These are phyloP conservation scores for Leptographium flavum DNA, from an alignment of 2,329 filamentous ascomycete species.

Conservation along the genomic window DNA sequence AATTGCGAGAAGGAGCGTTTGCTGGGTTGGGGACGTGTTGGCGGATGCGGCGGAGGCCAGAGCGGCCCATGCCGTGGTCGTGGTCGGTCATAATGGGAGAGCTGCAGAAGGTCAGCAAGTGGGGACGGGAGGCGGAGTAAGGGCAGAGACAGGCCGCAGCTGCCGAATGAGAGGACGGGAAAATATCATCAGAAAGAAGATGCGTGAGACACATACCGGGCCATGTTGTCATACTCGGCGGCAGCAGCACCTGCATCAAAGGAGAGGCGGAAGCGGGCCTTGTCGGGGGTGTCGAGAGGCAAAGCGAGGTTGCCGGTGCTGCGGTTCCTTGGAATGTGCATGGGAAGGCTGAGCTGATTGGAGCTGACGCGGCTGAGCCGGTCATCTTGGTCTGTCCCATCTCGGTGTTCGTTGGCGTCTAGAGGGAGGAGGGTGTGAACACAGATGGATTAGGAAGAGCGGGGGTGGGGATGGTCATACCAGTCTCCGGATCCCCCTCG, in stretches of 20 bases:
- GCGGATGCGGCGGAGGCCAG: slow-evolving; percentile 83
- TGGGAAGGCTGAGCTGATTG: slow-evolving; percentile 28
- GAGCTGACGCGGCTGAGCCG: not conserved
- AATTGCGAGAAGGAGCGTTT: slow-evolving; percentile 45
- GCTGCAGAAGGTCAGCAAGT: slow-evolving; percentile 27
- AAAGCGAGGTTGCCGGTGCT: slow-evolving; percentile 48
- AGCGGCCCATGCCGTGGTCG: slow-evolving; percentile 73
- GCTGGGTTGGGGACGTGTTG: slow-evolving; percentile 62
- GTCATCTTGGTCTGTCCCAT: slow-evolving; percentile 10
- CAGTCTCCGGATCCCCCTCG: slow-evolving; percentile 27
- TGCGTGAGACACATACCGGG: slow-evolving; percentile 46
- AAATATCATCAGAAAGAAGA: no score
- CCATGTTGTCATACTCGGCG: slow-evolving; percentile 53
- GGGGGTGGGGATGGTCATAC: slow-evolving; percentile 14
- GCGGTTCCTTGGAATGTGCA: slow-evolving; percentile 48
- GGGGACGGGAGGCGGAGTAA: not conserved
- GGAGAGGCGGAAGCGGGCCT: slow-evolving; percentile 55
- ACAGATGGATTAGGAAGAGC: not conserved
- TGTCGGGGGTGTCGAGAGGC: slow-evolving; percentile 36
- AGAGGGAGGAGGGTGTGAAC: slow-evolving; percentile 1
- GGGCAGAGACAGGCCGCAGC: not conserved
- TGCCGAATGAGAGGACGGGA: no score
- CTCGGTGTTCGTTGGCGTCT: slow-evolving; percentile 26
- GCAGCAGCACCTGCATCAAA: slow-evolving; percentile 54
- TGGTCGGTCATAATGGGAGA: slow-evolving; percentile 73